Base-by-base conservation (phyloP, 257 asterid genomes). In the Voacanga thouarsii region DNA sequence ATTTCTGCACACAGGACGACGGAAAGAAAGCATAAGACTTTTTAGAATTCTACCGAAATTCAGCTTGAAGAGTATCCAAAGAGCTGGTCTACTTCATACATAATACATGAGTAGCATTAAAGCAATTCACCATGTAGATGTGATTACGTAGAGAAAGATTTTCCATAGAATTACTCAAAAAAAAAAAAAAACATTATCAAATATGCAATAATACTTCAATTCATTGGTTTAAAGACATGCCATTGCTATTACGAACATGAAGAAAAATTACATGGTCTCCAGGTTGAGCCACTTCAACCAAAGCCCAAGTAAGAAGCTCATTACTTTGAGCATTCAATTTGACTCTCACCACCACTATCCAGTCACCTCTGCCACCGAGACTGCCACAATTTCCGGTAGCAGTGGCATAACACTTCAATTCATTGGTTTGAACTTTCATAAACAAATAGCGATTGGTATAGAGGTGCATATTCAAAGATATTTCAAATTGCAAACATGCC, bases 271-370 rank as follows among this genome's bases (percentile, higher is more conserved):
- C 96, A 28, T 82, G 91, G 89, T 96, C 98, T 80, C 99, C 99
- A 39, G 97, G 80, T 79, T 88, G 92, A 81, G 97, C 97, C 53
- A 93, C 92, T 77, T 96, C 93, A 41, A 96, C 98, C 56, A 96
- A 85, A 80, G 98, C 96, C 99, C 99, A 96, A 77, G 99, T 96
- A 63, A 96, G 94, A 79, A 96, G 80, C 78, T 96, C 98, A 68
- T 92, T 84, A 81, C 98, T 90, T 59, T 77, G 87, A 14, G 86
- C 79, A 85, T 93, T 95, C 71, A 96, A 78, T 87, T 93, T 96
- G 64, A 96, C 92, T 7, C 98, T 98, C 19, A 96, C 99, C 69
- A 96, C 89, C 80, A 90, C 92, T 75, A 93, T 85, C 77, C 96
- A 86, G 53, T 56, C n/a, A n/a, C n/a, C n/a, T n/a, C n/a, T n/a